A percentile compares a stretch with the other conserved stretches of the same genome.
Evolutionary conservation across 768 basidiomycete genomes (phyloP).

Genomic region (Amanita phalloides): DNA sequence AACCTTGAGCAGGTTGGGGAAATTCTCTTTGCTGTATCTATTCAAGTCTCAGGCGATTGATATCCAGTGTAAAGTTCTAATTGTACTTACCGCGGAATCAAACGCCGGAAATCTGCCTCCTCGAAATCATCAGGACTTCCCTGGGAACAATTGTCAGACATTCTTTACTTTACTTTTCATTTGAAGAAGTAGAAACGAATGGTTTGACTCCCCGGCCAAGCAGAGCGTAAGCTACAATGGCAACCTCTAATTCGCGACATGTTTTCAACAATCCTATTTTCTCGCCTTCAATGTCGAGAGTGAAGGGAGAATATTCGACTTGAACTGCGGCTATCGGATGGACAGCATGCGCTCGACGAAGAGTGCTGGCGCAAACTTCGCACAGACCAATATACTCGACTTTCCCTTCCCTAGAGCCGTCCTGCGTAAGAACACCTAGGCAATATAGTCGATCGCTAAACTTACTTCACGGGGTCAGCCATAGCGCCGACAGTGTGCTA

Average conservation of each 20-base stretch:
- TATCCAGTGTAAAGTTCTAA: not conserved
- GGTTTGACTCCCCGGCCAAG: conserved; percentile 36
- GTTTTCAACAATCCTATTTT: conserved; percentile 26
- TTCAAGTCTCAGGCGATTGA: too few relatives aligned
- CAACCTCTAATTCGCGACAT: conserved; percentile 31
- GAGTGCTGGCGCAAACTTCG: conserved; percentile 30
- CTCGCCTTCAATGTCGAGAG: conserved; percentile 31
- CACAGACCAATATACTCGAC: conserved; percentile 43
- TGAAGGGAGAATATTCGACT: conserved; percentile 33
- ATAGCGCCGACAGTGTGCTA: conserved; percentile 23
- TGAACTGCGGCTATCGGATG: conserved; percentile 34
- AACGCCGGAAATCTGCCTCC: conserved; percentile 10
- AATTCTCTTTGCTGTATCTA: conserved; percentile 30
- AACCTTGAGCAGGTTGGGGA: conserved; percentile 34
- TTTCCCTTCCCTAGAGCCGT: conserved; percentile 23
- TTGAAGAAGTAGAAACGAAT: conserved; percentile 9
- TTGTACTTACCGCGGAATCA: conserved; percentile 18
- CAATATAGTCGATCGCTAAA: conserved; percentile 5
- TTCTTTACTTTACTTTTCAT: not conserved
- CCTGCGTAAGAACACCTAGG: conserved; percentile 14
- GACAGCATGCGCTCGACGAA: conserved; percentile 38
- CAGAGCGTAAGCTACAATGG: conserved; percentile 38
- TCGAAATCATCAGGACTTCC: conserved; percentile 27
- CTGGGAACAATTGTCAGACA: conserved; percentile 6
- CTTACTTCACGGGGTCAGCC: conserved; percentile 25